These are phyloP conservation scores for Xylariaceae sp. DNA, from an alignment of 2,329 filamentous ascomycete genomes.

Conservation along the genomic window DNA sequence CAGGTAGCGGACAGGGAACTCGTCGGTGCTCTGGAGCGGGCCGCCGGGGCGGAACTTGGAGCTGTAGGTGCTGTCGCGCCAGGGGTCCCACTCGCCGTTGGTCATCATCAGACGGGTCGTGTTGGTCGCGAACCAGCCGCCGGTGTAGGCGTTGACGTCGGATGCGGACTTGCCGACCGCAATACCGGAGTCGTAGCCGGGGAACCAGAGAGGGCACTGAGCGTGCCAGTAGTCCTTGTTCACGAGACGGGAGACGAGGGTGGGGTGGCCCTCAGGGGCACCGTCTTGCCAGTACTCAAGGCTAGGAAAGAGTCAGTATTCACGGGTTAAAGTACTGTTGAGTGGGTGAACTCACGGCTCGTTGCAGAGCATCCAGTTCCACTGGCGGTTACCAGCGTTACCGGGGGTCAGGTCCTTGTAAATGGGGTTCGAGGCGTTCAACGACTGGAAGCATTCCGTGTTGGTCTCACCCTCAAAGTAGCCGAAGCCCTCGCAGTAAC, in stretches of 20 bases:
- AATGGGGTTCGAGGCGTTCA: conserved; percentile 41
- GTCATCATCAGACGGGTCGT: conserved; percentile 37
- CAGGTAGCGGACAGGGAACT: conserved; percentile 33
- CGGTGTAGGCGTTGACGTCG: conserved; percentile 36
- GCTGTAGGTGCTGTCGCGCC: conserved; percentile 37
- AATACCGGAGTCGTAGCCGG: conserved; percentile 36
- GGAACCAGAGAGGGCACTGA: conserved; percentile 44
- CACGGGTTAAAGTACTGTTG: neutral
- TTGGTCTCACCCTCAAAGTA: conserved; percentile 41
- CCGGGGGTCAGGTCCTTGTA: conserved; percentile 34
- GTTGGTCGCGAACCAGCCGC: conserved; percentile 39
- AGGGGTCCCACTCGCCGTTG: conserved; percentile 40
- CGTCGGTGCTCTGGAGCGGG: conserved; percentile 31
- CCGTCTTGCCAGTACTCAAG: conserved; percentile 41
- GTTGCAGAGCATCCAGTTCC: conserved; percentile 54
- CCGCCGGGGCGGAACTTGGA: conserved; percentile 37
- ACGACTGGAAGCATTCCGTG: conserved; percentile 41
- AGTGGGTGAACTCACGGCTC: conserved; percentile 28
- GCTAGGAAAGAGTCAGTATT: neutral
- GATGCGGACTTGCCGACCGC: conserved; percentile 30
- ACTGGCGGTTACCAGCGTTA: conserved; percentile 47
- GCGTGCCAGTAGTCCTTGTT: conserved; percentile 36
- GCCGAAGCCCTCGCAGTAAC: conserved; percentile 41
- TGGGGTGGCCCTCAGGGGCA: conserved; percentile 39
- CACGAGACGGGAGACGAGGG: conserved; percentile 38